Conservation (phyloP, 1,139 yeast genomes). For the Blastobotrys aristatus region DNA sequence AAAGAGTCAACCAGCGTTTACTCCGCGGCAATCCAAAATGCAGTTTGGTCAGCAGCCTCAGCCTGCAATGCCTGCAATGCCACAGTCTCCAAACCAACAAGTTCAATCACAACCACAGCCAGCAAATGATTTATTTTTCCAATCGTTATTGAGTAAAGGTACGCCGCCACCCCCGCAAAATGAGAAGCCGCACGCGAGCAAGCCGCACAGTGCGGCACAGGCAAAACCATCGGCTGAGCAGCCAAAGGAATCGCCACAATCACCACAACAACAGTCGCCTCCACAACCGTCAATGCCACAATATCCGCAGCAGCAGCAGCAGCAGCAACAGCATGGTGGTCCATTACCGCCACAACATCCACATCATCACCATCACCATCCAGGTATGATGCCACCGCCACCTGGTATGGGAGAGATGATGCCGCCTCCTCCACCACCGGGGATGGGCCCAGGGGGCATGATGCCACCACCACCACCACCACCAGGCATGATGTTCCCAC, state of each 20-base stretch:
- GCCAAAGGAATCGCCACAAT: conserved; percentile 9
- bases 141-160: conserved; percentile 27
- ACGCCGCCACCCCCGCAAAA: conserved; percentile 1
- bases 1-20: not conserved
- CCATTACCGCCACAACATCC: conserved; percentile 20
- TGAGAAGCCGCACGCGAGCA: not conserved
- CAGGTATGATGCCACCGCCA: conserved; percentile 23
- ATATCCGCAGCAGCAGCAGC: not conserved
- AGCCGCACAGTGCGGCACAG: too few relatives aligned
- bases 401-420: too few relatives aligned
- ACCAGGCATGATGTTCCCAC: conserved; percentile 14
- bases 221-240: too few relatives aligned
- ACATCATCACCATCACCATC: conserved; percentile 17
- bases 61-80: not conserved
- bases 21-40: not conserved
- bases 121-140: conserved; percentile 29
- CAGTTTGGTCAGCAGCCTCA: too few relatives aligned
- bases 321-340: conserved; percentile 1
- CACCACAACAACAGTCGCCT: conserved; percentile 12
- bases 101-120: conserved; percentile 8
- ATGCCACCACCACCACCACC: conserved; percentile 21
- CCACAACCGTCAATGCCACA: conserved; percentile 11
- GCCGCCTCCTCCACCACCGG: conserved; percentile 17
- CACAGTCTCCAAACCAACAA: not conserved
- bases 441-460: not conserved